phyloP scores from a whole-genome alignment of 176 grass and related monocot genomes.

The Raddia guianensis region DNA sequence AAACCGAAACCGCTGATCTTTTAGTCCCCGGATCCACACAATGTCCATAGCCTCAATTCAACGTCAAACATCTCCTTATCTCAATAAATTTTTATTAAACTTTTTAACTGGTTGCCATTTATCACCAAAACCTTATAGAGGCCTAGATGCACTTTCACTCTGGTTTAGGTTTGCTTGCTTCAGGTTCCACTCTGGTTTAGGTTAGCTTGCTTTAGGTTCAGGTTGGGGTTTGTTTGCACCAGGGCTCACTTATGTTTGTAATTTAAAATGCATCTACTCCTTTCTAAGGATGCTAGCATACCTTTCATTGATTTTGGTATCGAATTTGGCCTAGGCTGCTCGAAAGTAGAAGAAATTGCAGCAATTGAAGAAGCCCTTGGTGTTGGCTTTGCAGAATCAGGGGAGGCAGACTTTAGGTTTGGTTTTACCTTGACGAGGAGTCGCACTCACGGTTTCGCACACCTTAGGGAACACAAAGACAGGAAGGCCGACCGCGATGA shows the following conservation, averaged over 20 bases:
- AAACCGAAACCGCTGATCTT: too few species aligned
- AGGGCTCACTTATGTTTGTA: slow-evolving; percentile 60
- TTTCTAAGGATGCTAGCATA: slow-evolving; percentile 44
- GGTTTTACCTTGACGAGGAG: slow-evolving; percentile 37
- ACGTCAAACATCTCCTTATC: too few species aligned
- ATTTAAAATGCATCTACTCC: neutral
- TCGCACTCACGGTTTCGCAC: too few species aligned
- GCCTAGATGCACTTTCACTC: too few species aligned
- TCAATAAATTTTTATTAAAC: too few species aligned
- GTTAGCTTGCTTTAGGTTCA: slow-evolving; percentile 53
- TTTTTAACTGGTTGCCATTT: too few species aligned
- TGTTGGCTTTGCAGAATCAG: slow-evolving; percentile 66
- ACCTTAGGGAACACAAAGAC: too few species aligned
- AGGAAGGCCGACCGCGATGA: too few species aligned
- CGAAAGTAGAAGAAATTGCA: slow-evolving; percentile 73
- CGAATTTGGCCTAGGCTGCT: slow-evolving; percentile 76
- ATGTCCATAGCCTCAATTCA: too few species aligned
- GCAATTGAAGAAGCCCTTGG: slow-evolving; percentile 65
- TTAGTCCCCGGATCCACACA: too few species aligned
- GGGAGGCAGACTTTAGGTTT: slow-evolving; percentile 52
- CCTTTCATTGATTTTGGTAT: slow-evolving; percentile 98
- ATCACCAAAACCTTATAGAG: too few species aligned
- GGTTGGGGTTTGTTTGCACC: slow-evolving; percentile 52
- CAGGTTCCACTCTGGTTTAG: slow-evolving; percentile 44
- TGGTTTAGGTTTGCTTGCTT: too few species aligned